Conservation (phyloP, 139 green algal genomes). For the Picochlorum costavermella region DNA sequence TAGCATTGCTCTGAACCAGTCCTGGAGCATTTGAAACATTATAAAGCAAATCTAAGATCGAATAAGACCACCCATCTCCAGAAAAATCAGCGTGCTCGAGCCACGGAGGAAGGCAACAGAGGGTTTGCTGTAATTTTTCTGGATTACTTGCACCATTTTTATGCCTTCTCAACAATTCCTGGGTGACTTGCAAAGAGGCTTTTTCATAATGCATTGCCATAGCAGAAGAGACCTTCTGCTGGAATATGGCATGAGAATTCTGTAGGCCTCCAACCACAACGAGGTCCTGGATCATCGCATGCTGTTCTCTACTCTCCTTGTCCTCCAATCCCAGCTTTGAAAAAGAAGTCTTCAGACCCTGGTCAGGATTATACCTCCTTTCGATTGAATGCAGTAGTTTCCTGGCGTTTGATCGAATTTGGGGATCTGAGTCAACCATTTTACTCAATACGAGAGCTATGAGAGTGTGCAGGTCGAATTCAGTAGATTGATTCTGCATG, state of each 20-base stretch:
- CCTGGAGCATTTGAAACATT: conserved; percentile 9
- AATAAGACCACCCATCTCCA: conserved; percentile 51
- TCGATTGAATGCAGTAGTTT: conserved; percentile 70
- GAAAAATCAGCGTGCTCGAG: conserved; percentile 73
- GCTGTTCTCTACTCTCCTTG: background rate
- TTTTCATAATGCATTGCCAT: conserved; percentile 72
- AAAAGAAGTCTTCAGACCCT: background rate
- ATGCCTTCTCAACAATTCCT: conserved; percentile 69
- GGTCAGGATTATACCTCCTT: background rate
- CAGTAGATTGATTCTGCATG: conserved; percentile 41
- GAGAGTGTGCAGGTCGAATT: conserved; percentile 45
- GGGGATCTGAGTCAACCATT: conserved; percentile 58
- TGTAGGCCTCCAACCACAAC: conserved; percentile 62
- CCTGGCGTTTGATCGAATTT: conserved; percentile 74
- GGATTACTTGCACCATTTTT: conserved; percentile 1
- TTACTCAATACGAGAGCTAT: conserved; percentile 87
- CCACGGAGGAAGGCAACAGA: conserved; percentile 80
- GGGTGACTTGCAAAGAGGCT: conserved; percentile 64
- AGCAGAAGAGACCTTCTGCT: conserved; percentile 62
- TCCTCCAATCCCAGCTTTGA: background rate
- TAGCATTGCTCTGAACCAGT: conserved; percentile 6
- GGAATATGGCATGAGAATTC: conserved; percentile 79
- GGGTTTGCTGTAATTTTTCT: conserved; percentile 28
- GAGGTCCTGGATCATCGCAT: background rate
- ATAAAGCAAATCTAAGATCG: conserved; percentile 26